Base-by-base conservation (phyloP, 257 asterid species). In the Gentiana straminea region DNA sequence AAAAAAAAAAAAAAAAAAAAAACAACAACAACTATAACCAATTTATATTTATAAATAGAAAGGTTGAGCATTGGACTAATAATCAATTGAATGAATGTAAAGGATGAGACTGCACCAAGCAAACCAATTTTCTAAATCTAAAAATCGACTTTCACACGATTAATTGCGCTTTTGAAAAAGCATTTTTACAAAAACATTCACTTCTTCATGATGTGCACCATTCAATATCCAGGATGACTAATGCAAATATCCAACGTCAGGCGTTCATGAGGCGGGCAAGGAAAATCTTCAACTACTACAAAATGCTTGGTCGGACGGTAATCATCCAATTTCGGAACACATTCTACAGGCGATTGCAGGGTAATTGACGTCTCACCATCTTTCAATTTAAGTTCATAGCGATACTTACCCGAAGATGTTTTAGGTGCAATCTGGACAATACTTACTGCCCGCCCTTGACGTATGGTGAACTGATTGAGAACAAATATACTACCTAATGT, bases 381-480 rank as follows among this genome's bases (percentile, higher is more conserved):
- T 52, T 35, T 64, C n/a, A 70, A 78, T 2, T 48, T 44, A n/a
- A 88, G 60, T 11, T 77, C 65, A 48, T 72, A 84, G 6, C 35
- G 33, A 69, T 69, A 81, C 13, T 64, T n/a, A 10, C 34, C 59
- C 64, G 49, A 66, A 47, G 62, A 66, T 9, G 75, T 60, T 36
- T 54, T 1, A 33, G 93, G 82, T 41, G 72, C 86, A n/a, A 82
- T 35, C 57, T 83, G 62, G 46, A 77, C 56, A 13, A 84, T 66
- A 58, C 69, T 71, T 45, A 84, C 59, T 5, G 66, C 61, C 38
- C 80, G 71, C 49, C 83, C 90, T 34, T 48, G 68, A 55, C 64
- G 57, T 41, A 72, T 79, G 0, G 49, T 34, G 5, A 60, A 54
- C 50, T 76, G 86, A 36, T 74, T 74, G 35, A 80, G 70, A 65